Evolutionary conservation across 768 basidiomycete genomes (phyloP).

Genomic region (Lactarius tabidus): DNA sequence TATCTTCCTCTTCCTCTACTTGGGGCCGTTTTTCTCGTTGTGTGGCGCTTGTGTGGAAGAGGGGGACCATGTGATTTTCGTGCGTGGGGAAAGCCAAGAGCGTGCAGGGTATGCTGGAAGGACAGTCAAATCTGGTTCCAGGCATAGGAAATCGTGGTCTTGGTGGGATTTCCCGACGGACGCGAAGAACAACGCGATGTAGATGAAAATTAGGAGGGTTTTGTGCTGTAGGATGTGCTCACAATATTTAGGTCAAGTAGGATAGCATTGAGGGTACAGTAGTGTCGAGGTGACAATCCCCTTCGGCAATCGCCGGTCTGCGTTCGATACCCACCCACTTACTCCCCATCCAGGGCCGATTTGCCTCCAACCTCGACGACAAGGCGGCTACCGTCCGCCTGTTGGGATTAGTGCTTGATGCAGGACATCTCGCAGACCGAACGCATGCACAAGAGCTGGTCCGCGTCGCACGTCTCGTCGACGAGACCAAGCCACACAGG

Average conservation of each 20-base stretch:
- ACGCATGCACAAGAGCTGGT: constrained; percentile 56
- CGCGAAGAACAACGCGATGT: constrained; percentile 9
- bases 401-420: constrained; percentile 60
- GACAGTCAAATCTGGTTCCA: constrained; percentile 12
- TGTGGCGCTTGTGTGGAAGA: background rate
- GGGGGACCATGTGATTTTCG: constrained; percentile 19
- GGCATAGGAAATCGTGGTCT: constrained; percentile 12
- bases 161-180: constrained; percentile 1
- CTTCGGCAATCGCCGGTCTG: too few species aligned
- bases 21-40: constrained; percentile 13
- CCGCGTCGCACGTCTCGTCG: constrained; percentile 68
- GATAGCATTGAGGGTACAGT: too few species aligned
- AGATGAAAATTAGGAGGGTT: background rate
- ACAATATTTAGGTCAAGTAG: too few species aligned
- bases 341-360: constrained; percentile 36
- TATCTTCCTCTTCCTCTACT: background rate
- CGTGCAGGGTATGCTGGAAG: constrained; percentile 4
- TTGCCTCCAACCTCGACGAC: constrained; percentile 50
- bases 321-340: too few species aligned
- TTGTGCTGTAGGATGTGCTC: background rate
- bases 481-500: constrained; percentile 56
- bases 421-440: constrained; percentile 40
- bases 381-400: constrained; percentile 64
- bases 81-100: background rate
- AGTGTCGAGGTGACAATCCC: too few species aligned